Evolutionary conservation across 495 filamentous ascomycete species (phyloP), one percentile per base, ranked within the genome.

Genomic region (Talaromyces borbonicus): DNA sequence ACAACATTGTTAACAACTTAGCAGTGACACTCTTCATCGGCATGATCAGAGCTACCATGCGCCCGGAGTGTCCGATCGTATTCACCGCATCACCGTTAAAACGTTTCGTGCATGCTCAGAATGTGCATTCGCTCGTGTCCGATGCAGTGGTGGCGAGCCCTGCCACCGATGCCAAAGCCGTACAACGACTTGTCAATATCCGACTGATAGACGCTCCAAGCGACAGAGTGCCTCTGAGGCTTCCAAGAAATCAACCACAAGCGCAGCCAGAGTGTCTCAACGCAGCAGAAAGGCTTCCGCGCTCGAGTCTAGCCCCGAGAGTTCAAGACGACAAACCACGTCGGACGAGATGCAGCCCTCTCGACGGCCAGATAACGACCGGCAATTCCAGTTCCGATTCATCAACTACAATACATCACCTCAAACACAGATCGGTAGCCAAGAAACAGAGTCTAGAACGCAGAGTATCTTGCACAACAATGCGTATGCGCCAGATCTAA

Each of bases 11-110:
- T n/a, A n/a, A n/a, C n/a, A n/a, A n/a, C n/a, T 36, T 12, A 16
- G 18, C 49, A 77, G 67, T 47, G 77, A 80, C 49, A 75, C 77
- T 12, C 65, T 80, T 16, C 64, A 72, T 53, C 73, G 75, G 11
- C 77, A 80, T 52, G 71, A 74, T 47, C 48, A 72, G 33, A 73
- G 69, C 50, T 74, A 78, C 49, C 61, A 68, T 62, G 58, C 65
- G 49, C 43, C 60, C 27, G 57, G 65, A 0, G 58, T 58, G 12
- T 63, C 62, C 52, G 68, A 63, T 50, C 60, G 58, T 37, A 58
- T 61, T 25, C 67, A 63, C 50, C 50, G 68, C 20, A 58, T 68
- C 50, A 61, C 65, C n/a, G 59, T 72, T 52, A 65, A 75, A 50
- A 66, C 68, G 1, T 70, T 70, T 35, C 60, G 70, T 48, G 77